Conservation (phyloP, 306 rosid species). For the Fragaria nilgerrensis region DNA sequence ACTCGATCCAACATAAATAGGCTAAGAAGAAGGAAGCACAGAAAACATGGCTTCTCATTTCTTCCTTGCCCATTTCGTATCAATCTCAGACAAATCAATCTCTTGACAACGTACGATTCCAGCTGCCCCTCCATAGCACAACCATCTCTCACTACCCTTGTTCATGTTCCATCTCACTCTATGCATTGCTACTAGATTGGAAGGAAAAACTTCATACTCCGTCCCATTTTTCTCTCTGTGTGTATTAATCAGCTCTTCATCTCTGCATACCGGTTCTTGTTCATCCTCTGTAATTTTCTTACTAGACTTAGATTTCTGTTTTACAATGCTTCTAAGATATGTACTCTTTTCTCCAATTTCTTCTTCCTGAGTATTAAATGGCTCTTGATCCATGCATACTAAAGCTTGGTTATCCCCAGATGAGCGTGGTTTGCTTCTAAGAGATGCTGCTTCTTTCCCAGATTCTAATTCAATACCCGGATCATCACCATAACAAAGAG, state of each 20-base stretch:
- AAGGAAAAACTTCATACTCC: slow-evolving; percentile 52
- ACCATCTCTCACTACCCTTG: slow-evolving; percentile 87
- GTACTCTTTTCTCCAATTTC: slow-evolving; percentile 14
- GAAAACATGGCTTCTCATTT: slow-evolving; percentile 31
- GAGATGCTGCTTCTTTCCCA: slow-evolving; percentile 28
- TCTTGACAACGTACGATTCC: slow-evolving; percentile 85
- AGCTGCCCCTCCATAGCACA: slow-evolving; percentile 83
- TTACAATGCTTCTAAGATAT: slow-evolving; percentile 29
- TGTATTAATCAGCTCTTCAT: slow-evolving; percentile 26
- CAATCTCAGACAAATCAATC: slow-evolving; percentile 48
- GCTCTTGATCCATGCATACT: slow-evolving; percentile 19
- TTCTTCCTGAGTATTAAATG: slow-evolving; percentile 3
- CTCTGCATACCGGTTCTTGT: slow-evolving; percentile 28
- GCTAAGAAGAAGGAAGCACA: not conserved
- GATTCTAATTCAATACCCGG: slow-evolving; percentile 38
- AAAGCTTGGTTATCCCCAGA: not conserved
- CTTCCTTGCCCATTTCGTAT: slow-evolving; percentile 55
- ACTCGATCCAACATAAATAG: too few species aligned
- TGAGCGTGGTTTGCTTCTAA: not conserved
- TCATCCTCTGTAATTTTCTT: slow-evolving; percentile 34
- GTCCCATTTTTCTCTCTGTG: slow-evolving; percentile 23
- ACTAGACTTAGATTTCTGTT: slow-evolving; percentile 27
- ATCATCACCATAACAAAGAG: slow-evolving; percentile 34
- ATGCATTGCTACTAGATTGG: slow-evolving; percentile 65
- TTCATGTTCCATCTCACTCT: slow-evolving; percentile 94